These are phyloP conservation scores for Trichocomaceae sp. DNA, from an alignment of 2,329 filamentous ascomycete species.

Conservation along the genomic window DNA sequence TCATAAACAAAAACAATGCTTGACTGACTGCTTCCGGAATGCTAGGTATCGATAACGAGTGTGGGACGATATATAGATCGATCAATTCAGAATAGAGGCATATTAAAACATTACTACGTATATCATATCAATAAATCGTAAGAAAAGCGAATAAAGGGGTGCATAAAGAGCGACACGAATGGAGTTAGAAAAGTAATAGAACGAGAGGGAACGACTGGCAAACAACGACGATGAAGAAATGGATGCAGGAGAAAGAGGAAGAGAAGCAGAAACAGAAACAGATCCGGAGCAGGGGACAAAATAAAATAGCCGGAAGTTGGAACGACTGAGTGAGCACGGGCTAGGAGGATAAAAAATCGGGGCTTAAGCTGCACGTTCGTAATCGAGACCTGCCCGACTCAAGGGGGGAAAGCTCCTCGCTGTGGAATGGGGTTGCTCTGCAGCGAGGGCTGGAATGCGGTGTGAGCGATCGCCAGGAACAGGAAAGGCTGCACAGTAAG, in stretches of 20 bases:
- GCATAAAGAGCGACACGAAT: constrained; percentile 11
- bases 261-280: background rate
- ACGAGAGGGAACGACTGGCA: constrained; percentile 14
- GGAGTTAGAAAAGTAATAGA: constrained; percentile 13
- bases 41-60: constrained; percentile 13
- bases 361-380: constrained; percentile 12
- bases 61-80: constrained; percentile 5
- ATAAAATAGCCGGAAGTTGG: background rate
- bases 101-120: constrained; percentile 9
- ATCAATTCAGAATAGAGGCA: background rate
- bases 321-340: background rate
- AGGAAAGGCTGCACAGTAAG: constrained; percentile 1
- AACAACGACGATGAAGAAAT: constrained; percentile 7
- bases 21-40: constrained; percentile 11
- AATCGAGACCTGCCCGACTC: constrained; percentile 12
- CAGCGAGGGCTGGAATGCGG: constrained; percentile 11
- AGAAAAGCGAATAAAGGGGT: constrained; percentile 4
- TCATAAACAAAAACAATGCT: constrained; percentile 9
- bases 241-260: constrained; percentile 1
- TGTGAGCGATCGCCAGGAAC: constrained; percentile 8
- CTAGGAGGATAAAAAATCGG: constrained; percentile 4
- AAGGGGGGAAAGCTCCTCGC: constrained; percentile 13
- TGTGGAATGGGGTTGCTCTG: constrained; percentile 14
- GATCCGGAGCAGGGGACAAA: background rate
- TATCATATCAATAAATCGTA: constrained; percentile 11